These are phyloP conservation scores for Colletotrichum higginsianum DNA, from an alignment of 2,329 filamentous ascomycete species.

Conservation along the genomic window DNA sequence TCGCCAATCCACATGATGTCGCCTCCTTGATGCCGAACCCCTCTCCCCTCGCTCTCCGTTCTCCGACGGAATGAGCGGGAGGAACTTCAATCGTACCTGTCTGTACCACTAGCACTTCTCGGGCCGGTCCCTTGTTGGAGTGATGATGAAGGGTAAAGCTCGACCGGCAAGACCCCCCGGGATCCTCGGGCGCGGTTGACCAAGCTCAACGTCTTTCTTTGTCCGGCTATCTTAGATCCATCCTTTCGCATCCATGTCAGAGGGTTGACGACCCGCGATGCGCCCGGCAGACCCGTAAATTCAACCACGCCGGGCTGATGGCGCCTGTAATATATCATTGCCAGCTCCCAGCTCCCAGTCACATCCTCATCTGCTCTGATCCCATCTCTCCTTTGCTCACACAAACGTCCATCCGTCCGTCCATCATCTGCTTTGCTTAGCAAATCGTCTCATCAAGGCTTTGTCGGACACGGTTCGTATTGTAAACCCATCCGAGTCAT, in stretches of 20 bases:
- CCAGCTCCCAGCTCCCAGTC: neutral
- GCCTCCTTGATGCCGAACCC: neutral
- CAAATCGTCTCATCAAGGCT: neutral
- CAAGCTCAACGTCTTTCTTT: slow-evolving; percentile 19
- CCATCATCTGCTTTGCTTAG: neutral
- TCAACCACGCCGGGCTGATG: neutral
- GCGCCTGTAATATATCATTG: neutral
- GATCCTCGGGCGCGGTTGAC: slow-evolving; percentile 18
- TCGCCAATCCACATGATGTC: slow-evolving; percentile 27
- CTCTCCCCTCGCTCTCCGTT: neutral
- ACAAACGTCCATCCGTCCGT: neutral
- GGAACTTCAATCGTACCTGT: neutral
- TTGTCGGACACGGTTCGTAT: neutral
- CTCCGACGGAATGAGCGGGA: slow-evolving; percentile 25
- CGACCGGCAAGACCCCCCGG: slow-evolving; percentile 15
- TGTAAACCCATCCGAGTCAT: slow-evolving; percentile 24
- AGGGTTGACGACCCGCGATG: slow-evolving; percentile 11
- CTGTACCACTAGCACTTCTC: no score
- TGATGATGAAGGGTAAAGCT: neutral
- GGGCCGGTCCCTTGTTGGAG: no score
- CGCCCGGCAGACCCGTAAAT: slow-evolving; percentile 28
- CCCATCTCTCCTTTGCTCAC: slow-evolving; percentile 15
- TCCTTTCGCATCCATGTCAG: slow-evolving; percentile 9
- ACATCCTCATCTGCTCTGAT: neutral
- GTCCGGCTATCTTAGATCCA: slow-evolving; percentile 21